Evolutionary conservation across 2,329 filamentous ascomycete species (phyloP), one percentile per base, ranked within the genome.

Genomic region (Pseudogymnoascus sp.): DNA sequence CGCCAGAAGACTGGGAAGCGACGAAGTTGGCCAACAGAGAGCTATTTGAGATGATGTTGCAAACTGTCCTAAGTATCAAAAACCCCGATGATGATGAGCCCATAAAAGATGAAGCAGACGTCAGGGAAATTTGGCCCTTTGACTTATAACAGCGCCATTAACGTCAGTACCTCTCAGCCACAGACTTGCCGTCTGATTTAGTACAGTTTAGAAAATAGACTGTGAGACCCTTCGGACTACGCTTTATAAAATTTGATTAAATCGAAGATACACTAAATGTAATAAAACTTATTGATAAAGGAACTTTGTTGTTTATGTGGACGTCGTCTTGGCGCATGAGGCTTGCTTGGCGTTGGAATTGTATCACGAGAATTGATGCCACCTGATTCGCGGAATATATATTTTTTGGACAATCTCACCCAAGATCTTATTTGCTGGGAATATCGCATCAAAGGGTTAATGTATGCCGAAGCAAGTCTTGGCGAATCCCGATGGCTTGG

Each of bases 1-100:
- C 59, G 18, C 12, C 50, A 14, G 63, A 68, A n/a, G 50, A 57
- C 7, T 69, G 66, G 66, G 64, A 69, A 62, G 53, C 18, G 14
- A 20, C 37, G 41, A 60, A 57, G 30, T 20, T 15, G 12, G 59
- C 35, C 6, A 60, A 65, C 33, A 61, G 22, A 43, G 36, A 50
- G 30, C 7, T 59, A n/a, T 64, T 62, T 50, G 39, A 53, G n/a
- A 15, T 25, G 30, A 58, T 37, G 38, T n/a, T 64, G 62, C 1
- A 47, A 35, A 38, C 50, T 37, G 50, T 53, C 15, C 47, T 7
- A 53, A 20, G 28, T 4, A 53, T 53, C 28, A 7, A 53, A 53
- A 53, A 35, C 4, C 47, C 47, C 6, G 47, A 53, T 11, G 47
- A 53, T 14, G 47, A 53, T 30, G 47, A 53, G 8, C 28, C 15